phyloP scores from a whole-genome alignment of 2,329 filamentous ascomycete species.

The Fusarium pininemorale region DNA sequence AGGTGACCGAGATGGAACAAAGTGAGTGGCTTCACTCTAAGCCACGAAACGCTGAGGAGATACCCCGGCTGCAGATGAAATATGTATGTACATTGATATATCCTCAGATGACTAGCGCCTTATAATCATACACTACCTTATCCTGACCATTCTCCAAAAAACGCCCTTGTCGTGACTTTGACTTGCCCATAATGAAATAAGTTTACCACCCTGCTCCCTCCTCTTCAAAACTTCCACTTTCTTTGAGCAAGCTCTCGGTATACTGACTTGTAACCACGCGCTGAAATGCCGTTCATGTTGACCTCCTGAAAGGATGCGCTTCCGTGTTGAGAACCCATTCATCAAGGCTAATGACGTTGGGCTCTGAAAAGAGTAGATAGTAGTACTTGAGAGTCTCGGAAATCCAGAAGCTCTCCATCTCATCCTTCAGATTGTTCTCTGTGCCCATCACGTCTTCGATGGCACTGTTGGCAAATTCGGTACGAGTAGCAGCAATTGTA shows the following conservation, averaged over 20 bases:
- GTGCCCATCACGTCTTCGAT: constrained; percentile 69
- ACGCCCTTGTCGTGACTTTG: constrained; percentile 20
- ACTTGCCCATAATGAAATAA: constrained; percentile 10
- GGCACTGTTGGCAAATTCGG: constrained; percentile 74
- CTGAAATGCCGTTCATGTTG: constrained; percentile 35
- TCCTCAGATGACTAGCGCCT: constrained; percentile 1
- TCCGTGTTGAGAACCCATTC: constrained; percentile 74
- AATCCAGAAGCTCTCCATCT: constrained; percentile 91
- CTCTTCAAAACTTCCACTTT: not conserved
- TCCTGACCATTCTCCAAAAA: constrained; percentile 21
- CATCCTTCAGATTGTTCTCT: constrained; percentile 58
- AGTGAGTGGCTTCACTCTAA: not conserved
- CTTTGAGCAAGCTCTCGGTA: not conserved
- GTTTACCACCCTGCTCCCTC: not conserved
- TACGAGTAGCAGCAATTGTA: constrained; percentile 72
- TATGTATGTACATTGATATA: constrained; percentile 24
- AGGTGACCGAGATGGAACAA: not conserved
- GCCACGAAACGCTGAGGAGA: not conserved
- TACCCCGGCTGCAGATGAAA: constrained; percentile 9
- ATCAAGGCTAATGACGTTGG: constrained; percentile 72
- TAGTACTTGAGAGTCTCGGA: constrained; percentile 95
- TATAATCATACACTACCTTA: constrained; percentile 15
- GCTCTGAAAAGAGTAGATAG: constrained; percentile 79
- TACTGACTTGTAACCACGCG: not conserved
- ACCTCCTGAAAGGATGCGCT: constrained; percentile 66